Evolutionary conservation across 495 filamentous ascomycete genomes (phyloP).

Genomic region (Neurospora pannonica): DNA sequence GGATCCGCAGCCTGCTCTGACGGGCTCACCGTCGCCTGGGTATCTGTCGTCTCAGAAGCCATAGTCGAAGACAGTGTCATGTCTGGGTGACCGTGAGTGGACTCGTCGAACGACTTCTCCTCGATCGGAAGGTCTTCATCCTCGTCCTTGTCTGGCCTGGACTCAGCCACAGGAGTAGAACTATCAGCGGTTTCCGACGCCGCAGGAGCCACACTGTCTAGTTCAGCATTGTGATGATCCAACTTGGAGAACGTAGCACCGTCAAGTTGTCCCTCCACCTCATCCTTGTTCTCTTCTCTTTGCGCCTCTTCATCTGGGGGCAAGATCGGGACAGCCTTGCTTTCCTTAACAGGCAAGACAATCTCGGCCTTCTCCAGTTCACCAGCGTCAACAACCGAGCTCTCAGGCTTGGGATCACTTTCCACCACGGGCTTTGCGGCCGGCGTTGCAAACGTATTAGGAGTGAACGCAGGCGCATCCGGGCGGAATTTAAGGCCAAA

Average conservation of each 20-base stretch:
- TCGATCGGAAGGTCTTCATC: slow-evolving; percentile 21
- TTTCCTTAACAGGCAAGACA: slow-evolving; percentile 53
- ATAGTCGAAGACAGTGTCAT: slow-evolving; percentile 36
- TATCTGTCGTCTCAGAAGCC: slow-evolving; percentile 36
- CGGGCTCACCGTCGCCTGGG: slow-evolving; percentile 39
- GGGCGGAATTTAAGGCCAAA: slow-evolving; percentile 73
- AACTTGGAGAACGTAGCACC: slow-evolving; percentile 64
- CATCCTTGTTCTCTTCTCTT: slow-evolving; percentile 32
- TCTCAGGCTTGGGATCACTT: slow-evolving; percentile 28
- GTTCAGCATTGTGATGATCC: slow-evolving; percentile 47
- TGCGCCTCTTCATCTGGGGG: slow-evolving; percentile 44
- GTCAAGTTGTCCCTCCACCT: slow-evolving; percentile 40
- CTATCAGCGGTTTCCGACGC: slow-evolving; percentile 47
- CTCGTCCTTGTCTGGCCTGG: slow-evolving; percentile 4
- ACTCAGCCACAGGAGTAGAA: slow-evolving; percentile 13
- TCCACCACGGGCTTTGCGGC: slow-evolving; percentile 26
- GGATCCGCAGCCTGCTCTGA: slow-evolving; percentile 32
- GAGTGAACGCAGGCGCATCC: slow-evolving; percentile 72
- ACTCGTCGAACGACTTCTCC: slow-evolving; percentile 38
- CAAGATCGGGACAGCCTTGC: slow-evolving; percentile 76
- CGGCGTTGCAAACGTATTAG: slow-evolving; percentile 36
- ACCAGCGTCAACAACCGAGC: slow-evolving; percentile 67
- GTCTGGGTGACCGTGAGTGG: slow-evolving; percentile 27
- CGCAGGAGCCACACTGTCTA: slow-evolving; percentile 57
- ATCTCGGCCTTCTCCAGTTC: slow-evolving; percentile 49